A percentile compares a stretch with the other conserved stretches of the same genome.
Conservation (phyloP, 2,329 filamentous ascomycete genomes). For the Westerdykella ornata region DNA sequence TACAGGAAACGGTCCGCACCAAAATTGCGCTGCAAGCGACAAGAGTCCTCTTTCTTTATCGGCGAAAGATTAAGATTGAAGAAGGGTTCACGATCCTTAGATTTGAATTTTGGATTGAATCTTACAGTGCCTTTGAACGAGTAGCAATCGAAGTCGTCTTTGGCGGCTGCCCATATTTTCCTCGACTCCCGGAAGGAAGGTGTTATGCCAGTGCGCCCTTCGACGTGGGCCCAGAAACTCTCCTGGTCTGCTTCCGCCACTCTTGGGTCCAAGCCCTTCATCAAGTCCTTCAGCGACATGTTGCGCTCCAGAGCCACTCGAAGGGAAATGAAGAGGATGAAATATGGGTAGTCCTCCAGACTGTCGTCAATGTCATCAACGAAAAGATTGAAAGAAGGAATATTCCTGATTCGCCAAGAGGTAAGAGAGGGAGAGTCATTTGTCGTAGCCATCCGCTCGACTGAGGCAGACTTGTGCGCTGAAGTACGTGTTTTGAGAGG, state of each 20-base stretch:
- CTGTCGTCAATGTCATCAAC: conserved; percentile 11
- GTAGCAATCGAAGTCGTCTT: conserved; percentile 19
- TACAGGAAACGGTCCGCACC: conserved; percentile 40
- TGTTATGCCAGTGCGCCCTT: conserved; percentile 1
- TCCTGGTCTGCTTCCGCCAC: conserved; percentile 8
- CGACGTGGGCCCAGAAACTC: conserved; percentile 18
- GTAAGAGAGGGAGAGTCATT: conserved; percentile 12
- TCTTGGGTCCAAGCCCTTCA: conserved; percentile 8
- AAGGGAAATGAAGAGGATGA: conserved; percentile 29
- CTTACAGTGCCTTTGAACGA: conserved; percentile 30
- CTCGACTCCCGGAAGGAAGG: conserved; percentile 9
- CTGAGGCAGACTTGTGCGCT: too few relatives aligned
- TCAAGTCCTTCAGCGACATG: conserved; percentile 11
- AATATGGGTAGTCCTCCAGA: conserved; percentile 21
- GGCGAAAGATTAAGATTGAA: conserved; percentile 24
- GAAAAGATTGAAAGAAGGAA: conserved; percentile 27
- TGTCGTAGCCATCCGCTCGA: too few relatives aligned
- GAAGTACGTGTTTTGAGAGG: too few relatives aligned
- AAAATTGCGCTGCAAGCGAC: conserved; percentile 34
- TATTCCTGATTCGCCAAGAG: conserved; percentile 20
- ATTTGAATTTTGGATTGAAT: conserved; percentile 17
- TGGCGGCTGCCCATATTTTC: conserved; percentile 22
- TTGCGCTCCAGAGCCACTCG: conserved; percentile 18
- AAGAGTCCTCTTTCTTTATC: conserved; percentile 26
- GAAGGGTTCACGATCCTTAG: conserved; percentile 7